A percentile compares a stretch with the other conserved stretches of the same genome.
phyloP scores from a whole-genome alignment of 169 alveolate genomes.

The Cryptosporidium sp. region DNA sequence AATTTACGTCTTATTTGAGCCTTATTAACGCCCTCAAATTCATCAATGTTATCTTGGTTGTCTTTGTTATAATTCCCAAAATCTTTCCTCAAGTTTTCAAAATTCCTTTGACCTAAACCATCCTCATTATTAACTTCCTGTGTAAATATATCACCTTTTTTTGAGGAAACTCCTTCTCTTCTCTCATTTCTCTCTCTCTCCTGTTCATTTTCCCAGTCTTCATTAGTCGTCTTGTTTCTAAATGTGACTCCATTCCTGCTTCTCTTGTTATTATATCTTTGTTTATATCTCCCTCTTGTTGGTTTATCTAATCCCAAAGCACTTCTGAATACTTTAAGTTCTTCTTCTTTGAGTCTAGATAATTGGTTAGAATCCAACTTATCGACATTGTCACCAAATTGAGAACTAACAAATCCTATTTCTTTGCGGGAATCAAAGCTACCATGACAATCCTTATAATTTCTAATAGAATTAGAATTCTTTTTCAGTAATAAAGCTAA shows the following conservation, averaged over 20 bases:
- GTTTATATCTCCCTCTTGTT: conserved; percentile 6
- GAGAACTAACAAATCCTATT: background rate
- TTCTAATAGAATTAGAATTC: background rate
- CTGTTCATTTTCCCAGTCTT: background rate
- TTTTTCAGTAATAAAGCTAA: background rate
- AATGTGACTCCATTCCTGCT: background rate
- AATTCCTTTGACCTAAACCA: background rate
- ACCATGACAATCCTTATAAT: background rate
- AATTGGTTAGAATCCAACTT: background rate
- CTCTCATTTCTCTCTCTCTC: conserved; percentile 43
- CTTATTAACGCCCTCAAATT: background rate
- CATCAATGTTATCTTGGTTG: background rate
- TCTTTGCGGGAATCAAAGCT: background rate
- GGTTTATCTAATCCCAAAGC: conserved; percentile 42
- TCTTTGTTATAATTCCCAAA: background rate
- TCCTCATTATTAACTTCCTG: background rate
- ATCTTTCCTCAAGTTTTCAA: background rate
- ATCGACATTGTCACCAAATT: background rate
- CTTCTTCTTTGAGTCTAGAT: conserved; percentile 76
- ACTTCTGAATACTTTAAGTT: conserved; percentile 77
- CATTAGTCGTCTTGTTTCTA: background rate
- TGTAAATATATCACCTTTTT: background rate
- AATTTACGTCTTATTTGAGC: background rate
- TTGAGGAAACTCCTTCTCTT: background rate
- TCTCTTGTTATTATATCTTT: background rate